Evolutionary conservation across 2,329 filamentous ascomycete species (phyloP).

Genomic region (Fusarium coffeatum): DNA sequence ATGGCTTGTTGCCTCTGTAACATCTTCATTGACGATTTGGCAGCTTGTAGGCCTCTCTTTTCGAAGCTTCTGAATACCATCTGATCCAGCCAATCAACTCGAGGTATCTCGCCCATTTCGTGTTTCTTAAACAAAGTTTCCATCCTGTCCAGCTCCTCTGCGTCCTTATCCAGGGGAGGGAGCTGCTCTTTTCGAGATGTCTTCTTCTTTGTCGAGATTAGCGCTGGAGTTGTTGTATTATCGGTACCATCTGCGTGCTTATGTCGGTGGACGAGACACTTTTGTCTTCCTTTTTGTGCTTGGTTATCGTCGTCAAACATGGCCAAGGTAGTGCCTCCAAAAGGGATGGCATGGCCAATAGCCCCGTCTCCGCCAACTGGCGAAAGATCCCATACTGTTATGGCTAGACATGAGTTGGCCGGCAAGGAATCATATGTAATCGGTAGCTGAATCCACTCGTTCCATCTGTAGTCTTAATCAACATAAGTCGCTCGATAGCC

Average conservation of each 20-base stretch:
- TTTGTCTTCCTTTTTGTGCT: constrained; percentile 89
- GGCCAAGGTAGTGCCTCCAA: constrained; percentile 90
- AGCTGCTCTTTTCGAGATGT: constrained; percentile 62
- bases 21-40: constrained; percentile 71
- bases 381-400: constrained; percentile 95
- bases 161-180: constrained; percentile 72
- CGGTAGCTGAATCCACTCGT: constrained; percentile 93
- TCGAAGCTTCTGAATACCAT: constrained; percentile 92
- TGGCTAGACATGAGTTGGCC: constrained; percentile 83
- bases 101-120: constrained; percentile 94
- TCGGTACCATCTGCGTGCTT: constrained; percentile 87
- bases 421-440: constrained; percentile 87
- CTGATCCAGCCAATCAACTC: constrained; percentile 95
- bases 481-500: neutral
- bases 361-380: constrained; percentile 78
- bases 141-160: constrained; percentile 87
- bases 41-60: constrained; percentile 74
- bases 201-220: constrained; percentile 67
- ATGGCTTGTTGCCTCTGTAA: constrained; percentile 61
- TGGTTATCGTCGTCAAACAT: constrained; percentile 96
- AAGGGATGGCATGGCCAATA: constrained; percentile 84
- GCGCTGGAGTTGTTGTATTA: constrained; percentile 78
- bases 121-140: constrained; percentile 96
- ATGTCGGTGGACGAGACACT: constrained; percentile 86
- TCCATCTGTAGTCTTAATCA: constrained; percentile 71